phyloP scores from a whole-genome alignment of 2,329 filamentous ascomycete genomes.

The Diaporthe helianthi region DNA sequence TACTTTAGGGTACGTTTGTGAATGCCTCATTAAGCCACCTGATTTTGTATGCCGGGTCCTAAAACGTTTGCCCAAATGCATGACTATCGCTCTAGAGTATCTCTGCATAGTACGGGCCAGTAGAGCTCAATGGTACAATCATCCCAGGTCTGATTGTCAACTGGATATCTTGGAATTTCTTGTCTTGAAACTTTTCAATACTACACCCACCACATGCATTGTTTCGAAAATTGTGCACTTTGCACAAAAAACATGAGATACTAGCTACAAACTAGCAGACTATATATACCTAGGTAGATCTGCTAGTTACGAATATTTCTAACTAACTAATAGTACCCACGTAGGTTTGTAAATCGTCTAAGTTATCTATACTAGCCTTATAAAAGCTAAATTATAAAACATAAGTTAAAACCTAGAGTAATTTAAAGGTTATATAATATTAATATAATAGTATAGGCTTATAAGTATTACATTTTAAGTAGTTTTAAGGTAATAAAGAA shows the following conservation, averaged over 20 bases:
- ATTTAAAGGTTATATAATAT: too few species aligned
- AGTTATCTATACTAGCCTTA: too few species aligned
- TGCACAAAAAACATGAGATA: background rate
- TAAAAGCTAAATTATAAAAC: too few species aligned
- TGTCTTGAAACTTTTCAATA: background rate
- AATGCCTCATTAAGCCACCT: background rate
- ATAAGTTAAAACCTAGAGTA: too few species aligned
- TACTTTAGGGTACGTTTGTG: too few species aligned
- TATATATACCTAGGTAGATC: too few species aligned
- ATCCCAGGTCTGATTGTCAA: background rate
- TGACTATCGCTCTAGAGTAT: background rate
- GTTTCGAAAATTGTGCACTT: background rate
- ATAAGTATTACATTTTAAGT: too few species aligned
- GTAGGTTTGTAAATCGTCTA: too few species aligned
- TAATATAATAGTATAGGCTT: too few species aligned
- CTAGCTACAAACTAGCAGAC: background rate
- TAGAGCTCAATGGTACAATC: background rate
- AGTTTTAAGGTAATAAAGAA: too few species aligned
- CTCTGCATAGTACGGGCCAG: background rate
- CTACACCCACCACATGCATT: background rate
- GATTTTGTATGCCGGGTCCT: background rate
- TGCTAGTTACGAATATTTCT: too few species aligned
- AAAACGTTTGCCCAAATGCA: background rate
- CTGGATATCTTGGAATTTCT: background rate
- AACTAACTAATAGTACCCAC: background rate